Evolutionary conservation across 768 basidiomycete species (phyloP), one percentile per base, ranked within the genome.

Genomic region (Candolleomyces efflorescens): DNA sequence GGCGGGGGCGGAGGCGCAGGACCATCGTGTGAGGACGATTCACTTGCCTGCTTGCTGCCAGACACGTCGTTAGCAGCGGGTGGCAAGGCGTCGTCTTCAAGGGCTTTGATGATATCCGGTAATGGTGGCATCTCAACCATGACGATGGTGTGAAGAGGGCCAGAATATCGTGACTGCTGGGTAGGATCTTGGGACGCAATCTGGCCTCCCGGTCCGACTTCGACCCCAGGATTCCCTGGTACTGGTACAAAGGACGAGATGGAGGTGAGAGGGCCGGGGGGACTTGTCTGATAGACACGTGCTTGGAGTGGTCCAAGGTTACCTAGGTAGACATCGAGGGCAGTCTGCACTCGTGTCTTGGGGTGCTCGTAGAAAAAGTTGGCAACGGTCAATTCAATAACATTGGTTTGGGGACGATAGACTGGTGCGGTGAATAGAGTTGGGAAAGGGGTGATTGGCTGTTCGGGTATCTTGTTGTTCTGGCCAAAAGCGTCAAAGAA

Each of bases 401-500:
- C 84, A 70, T 94, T 87, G 60, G 81, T 82, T 41, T 80, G 72
- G 22, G 84, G 84, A 37, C 86, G 83, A 69, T 91, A 92, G 45
- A 78, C 75, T 2, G 94, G 94, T 6, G 89, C 78, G 9, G 87
- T 88, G 68, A 93, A 89, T 15, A 95, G 73, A 5, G 89, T 91
- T 0, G 94, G 94, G 72, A 94, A 91, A 1, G 94, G 93, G 0
- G 94, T 94, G 62, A 97, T 90, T 22, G 91, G 86, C 65, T 84
- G 75, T 59, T 86, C 84, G 50, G 92, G 89, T 66, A 90, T 85
- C 52, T 76, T 83, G 66, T 80, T 87, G 67, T 86, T 91, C 64
- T 90, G 84, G 13, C 89, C 89, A 69, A 90, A 87, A 4, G 90
- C 90, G 65, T 94, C 91, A 68, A 95, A 94, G 70, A 96, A 96